Percentiles rank a stretch among this genome's conserved stretches.
phyloP scores from a whole-genome alignment of 2,329 filamentous ascomycete species.

The Trichoderma harzianum region DNA sequence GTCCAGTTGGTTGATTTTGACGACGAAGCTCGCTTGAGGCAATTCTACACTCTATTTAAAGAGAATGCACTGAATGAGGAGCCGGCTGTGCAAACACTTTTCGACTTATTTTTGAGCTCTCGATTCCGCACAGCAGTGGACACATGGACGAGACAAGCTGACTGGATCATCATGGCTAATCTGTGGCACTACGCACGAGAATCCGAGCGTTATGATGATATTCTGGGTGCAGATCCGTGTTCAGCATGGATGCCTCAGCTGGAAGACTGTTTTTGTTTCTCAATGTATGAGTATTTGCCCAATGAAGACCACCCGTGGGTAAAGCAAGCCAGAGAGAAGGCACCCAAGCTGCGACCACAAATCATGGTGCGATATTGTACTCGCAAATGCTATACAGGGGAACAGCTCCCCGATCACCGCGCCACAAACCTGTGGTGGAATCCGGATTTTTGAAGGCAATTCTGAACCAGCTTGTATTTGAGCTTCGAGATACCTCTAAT shows the following conservation, averaged over 20 bases:
- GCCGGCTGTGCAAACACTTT: background rate
- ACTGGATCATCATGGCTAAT: background rate
- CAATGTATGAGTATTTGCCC: background rate
- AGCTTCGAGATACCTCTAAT: background rate
- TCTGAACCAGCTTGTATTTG: background rate
- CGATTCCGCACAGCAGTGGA: background rate
- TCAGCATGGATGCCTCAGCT: background rate
- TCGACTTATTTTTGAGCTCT: background rate
- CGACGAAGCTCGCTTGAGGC: background rate
- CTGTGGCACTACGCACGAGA: background rate
- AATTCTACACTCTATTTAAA: background rate
- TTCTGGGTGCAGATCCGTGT: background rate
- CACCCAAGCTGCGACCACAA: background rate
- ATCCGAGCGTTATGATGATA: background rate
- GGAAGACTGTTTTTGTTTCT: background rate
- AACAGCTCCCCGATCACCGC: background rate
- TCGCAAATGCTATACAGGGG: background rate
- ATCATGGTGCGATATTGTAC: conserved; percentile 10
- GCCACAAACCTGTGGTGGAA: background rate
- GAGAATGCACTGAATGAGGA: background rate
- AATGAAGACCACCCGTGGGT: conserved; percentile 8
- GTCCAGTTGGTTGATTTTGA: background rate
- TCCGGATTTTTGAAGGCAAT: background rate
- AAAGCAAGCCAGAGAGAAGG: background rate
- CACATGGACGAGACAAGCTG: background rate